Conservation (phyloP, 2,329 filamentous ascomycete species). For the Botrytis paeoniae region DNA sequence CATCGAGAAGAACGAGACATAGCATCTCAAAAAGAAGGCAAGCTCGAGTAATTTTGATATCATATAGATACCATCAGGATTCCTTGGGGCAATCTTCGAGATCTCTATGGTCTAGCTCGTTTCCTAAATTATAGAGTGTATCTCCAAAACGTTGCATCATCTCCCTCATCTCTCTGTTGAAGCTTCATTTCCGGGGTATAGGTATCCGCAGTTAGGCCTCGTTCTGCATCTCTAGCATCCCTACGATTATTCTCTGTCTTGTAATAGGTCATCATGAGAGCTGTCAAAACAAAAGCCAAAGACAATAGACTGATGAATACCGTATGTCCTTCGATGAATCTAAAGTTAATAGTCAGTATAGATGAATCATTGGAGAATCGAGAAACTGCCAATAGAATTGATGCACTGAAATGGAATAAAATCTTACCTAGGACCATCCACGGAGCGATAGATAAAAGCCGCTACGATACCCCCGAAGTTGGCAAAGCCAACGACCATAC, state of each 20-base stretch:
- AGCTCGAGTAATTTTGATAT: not conserved
- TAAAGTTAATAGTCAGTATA: conserved; percentile 7
- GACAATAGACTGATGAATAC: conserved; percentile 44
- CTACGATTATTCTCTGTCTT: conserved; percentile 55
- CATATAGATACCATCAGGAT: not conserved
- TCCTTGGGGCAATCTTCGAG: not conserved
- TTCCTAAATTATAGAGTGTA: conserved; percentile 46
- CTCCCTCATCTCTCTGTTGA: conserved; percentile 53
- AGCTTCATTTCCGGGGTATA: conserved; percentile 54
- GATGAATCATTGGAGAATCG: not conserved
- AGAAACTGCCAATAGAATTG: not conserved
- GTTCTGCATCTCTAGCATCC: conserved; percentile 39
- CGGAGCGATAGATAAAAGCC: conserved; percentile 47
- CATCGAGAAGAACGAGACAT: not conserved
- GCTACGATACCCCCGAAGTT: conserved; percentile 73
- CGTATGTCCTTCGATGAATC: conserved; percentile 46
- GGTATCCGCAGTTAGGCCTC: conserved; percentile 47
- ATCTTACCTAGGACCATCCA: conserved; percentile 38
- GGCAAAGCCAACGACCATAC: conserved; percentile 86
- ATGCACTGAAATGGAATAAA: conserved; percentile 31
- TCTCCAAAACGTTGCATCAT: conserved; percentile 55
- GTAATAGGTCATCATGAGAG: conserved; percentile 57
- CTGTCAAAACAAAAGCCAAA: conserved; percentile 50
- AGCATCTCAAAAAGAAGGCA: not conserved
- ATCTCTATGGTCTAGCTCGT: no score